Percentiles rank a stretch among this genome's conserved stretches.
phyloP scores from a whole-genome alignment of 768 basidiomycete species.

The Chiua virens region DNA sequence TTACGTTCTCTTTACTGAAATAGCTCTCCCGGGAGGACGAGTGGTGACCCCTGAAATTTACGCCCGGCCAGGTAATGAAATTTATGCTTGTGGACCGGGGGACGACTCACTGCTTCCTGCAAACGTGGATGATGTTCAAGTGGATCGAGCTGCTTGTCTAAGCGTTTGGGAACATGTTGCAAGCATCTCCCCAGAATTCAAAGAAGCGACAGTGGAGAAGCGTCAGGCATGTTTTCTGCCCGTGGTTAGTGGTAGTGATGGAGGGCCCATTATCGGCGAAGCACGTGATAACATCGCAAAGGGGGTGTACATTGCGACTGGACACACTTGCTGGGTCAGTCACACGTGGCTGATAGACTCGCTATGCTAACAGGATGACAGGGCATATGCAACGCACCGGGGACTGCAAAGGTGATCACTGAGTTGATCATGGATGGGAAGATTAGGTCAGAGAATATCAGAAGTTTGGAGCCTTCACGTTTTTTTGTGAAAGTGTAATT shows the following conservation, averaged over 20 bases:
- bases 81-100: slow-evolving; percentile 79
- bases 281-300: slow-evolving; percentile 48
- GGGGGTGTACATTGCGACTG: slow-evolving; percentile 71
- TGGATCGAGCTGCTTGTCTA: slow-evolving; percentile 57
- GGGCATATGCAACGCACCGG: slow-evolving; percentile 84
- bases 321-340: slow-evolving; percentile 79
- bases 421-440: slow-evolving; percentile 71
- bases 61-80: slow-evolving; percentile 65
- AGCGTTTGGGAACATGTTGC: slow-evolving; percentile 54
- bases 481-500: slow-evolving; percentile 28
- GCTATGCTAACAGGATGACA: slow-evolving; percentile 24
- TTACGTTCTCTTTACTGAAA: slow-evolving; percentile 83
- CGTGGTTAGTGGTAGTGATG: slow-evolving; percentile 49
- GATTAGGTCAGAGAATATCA: slow-evolving; percentile 50
- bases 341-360: not conserved
- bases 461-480: slow-evolving; percentile 43
- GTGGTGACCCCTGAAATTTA: slow-evolving; percentile 66
- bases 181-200: slow-evolving; percentile 58
- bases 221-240: slow-evolving; percentile 82
- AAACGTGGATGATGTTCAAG: slow-evolving; percentile 69
- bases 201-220: slow-evolving; percentile 50
- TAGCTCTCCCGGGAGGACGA: slow-evolving; percentile 39
- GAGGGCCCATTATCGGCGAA: slow-evolving; percentile 71
- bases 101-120: slow-evolving; percentile 69
- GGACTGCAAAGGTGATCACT: slow-evolving; percentile 71